Conservation (phyloP, 192 early-diverging fungal genomes). For the Dissophora globulifera region DNA sequence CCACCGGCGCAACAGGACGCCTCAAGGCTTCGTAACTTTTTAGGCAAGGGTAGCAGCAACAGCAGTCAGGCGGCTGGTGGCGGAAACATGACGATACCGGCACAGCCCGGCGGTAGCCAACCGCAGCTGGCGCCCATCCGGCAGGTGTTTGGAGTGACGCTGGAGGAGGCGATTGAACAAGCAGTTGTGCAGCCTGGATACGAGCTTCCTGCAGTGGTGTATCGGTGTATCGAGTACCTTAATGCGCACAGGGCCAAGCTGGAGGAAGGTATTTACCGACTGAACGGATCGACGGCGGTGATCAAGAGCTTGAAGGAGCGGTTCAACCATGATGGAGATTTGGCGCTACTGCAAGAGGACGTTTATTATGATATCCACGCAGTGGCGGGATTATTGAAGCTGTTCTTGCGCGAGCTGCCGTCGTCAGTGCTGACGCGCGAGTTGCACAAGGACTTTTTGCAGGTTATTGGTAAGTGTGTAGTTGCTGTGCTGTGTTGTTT, state of each 20-base stretch:
- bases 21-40: slow-evolving; percentile 15
- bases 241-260: slow-evolving; percentile 87
- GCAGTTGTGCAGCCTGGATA: slow-evolving; percentile 81
- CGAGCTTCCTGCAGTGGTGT: slow-evolving; percentile 92
- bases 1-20: slow-evolving; percentile 18
- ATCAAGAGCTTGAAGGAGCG: slow-evolving; percentile 82
- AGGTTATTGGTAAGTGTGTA: slow-evolving; percentile 78
- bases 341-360: slow-evolving; percentile 67
- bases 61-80: neutral
- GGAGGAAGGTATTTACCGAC: slow-evolving; percentile 96
- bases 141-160: slow-evolving; percentile 85
- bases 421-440: slow-evolving; percentile 88
- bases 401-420: slow-evolving; percentile 91
- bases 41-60: slow-evolving; percentile 27
- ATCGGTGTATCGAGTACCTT: slow-evolving; percentile 95
- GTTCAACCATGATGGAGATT: slow-evolving; percentile 88
- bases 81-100: neutral
- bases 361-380: slow-evolving; percentile 91
- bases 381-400: slow-evolving; percentile 90
- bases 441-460: slow-evolving; percentile 82
- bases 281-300: slow-evolving; percentile 79
- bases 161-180: slow-evolving; percentile 83
- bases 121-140: slow-evolving; percentile 14
- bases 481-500: too few relatives aligned
- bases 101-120: neutral